Evolutionary conservation across 2,329 filamentous ascomycete species (phyloP).

Genomic region (Microdochium bolleyi): DNA sequence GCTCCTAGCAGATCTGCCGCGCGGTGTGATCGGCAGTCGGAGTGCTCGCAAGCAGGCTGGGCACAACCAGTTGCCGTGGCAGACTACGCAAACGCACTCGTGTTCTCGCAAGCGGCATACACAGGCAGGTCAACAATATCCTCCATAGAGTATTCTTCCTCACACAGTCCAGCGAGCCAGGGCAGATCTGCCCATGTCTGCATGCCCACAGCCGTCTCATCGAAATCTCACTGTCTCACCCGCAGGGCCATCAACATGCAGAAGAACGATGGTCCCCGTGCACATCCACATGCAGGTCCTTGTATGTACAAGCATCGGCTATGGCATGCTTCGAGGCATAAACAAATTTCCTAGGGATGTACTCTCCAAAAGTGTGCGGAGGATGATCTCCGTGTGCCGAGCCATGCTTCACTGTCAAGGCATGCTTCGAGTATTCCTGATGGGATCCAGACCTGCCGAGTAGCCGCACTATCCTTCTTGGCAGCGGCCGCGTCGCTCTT

Average conservation of each 20-base stretch:
- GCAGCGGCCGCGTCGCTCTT: neutral
- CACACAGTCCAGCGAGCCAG: neutral
- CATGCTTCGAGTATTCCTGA: neutral
- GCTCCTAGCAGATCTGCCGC: neutral
- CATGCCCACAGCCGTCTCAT: neutral
- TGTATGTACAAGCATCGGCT: neutral
- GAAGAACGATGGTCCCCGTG: neutral
- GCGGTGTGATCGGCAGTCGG: neutral
- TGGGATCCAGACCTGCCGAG: neutral
- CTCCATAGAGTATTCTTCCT: neutral
- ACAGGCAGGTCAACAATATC: neutral
- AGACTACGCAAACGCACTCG: neutral
- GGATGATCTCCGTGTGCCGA: neutral
- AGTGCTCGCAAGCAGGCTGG: neutral
- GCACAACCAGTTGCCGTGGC: neutral
- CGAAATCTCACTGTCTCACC: neutral
- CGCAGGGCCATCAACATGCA: neutral
- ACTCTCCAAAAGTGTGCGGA: neutral
- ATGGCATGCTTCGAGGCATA: neutral
- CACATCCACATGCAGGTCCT: neutral
- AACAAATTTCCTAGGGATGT: neutral
- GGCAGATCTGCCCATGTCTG: neutral
- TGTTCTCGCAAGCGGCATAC: too few relatives aligned
- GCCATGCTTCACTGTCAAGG: neutral
- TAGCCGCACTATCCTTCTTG: neutral